phyloP scores from a whole-genome alignment of 108 stramenopile genomes.

The Fistulifera solaris region DNA sequence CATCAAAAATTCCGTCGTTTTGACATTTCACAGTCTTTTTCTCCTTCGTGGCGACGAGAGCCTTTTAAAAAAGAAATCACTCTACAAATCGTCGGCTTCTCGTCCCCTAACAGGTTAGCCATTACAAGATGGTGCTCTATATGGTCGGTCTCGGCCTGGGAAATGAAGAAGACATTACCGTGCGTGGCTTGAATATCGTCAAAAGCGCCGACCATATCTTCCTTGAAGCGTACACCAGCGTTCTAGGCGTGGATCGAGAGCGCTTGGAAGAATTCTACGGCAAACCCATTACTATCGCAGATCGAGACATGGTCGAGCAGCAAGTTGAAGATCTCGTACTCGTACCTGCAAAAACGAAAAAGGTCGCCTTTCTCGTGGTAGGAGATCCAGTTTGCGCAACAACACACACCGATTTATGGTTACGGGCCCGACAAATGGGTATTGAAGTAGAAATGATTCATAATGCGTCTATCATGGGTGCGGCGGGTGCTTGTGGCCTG shows the following conservation, averaged over 20 bases:
- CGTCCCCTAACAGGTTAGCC: too few species aligned
- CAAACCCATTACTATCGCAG: constrained; percentile 78
- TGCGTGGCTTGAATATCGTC: constrained; percentile 94
- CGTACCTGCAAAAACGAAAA: constrained; percentile 57
- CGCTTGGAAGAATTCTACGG: constrained; percentile 88
- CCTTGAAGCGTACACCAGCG: constrained; percentile 96
- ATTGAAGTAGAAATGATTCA: constrained; percentile 90
- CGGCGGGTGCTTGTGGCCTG: constrained; percentile 92
- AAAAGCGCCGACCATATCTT: constrained; percentile 73
- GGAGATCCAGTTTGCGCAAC: constrained; percentile 98
- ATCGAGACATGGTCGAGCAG: constrained; percentile 90
- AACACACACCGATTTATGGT: constrained; percentile 93
- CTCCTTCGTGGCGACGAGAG: too few species aligned
- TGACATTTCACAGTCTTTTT: too few species aligned
- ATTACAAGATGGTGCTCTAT: constrained; percentile 83
- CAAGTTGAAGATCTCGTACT: constrained; percentile 89
- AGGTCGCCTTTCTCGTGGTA: constrained; percentile 93
- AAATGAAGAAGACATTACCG: constrained; percentile 97
- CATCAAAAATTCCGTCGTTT: too few species aligned
- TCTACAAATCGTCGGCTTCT: too few species aligned
- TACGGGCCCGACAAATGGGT: constrained; percentile 71
- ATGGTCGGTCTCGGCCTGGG: constrained; percentile 96
- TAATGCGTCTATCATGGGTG: constrained; percentile 99
- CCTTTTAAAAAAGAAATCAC: too few species aligned
- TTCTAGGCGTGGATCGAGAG: constrained; percentile 79